Evolutionary conservation across 129 eudicot genomes (phyloP).

Genomic region (Lactuca saligna): DNA sequence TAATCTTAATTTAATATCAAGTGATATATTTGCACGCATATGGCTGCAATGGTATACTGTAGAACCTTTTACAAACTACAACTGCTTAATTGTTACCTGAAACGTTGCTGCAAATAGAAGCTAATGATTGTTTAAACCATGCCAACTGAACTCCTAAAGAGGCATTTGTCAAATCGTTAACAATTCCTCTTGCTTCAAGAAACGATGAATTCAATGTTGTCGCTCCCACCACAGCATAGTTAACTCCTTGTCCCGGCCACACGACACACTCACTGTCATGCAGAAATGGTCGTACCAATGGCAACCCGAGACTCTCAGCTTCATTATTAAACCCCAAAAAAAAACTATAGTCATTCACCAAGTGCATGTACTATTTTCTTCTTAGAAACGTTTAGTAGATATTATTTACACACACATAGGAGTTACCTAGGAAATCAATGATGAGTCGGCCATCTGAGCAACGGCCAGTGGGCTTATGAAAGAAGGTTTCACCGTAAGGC

Average conservation of each 20-base stretch:
- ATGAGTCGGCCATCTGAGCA: constrained; percentile 3
- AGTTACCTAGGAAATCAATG: constrained; percentile 15
- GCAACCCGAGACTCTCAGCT: constrained; percentile 33
- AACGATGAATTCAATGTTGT: constrained; percentile 24
- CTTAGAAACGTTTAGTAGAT: background rate
- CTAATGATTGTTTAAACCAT: constrained; percentile 35
- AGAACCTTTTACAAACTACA: background rate
- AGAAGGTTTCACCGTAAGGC: constrained; percentile 14
- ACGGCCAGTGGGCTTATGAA: constrained; percentile 15
- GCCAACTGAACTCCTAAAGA: constrained; percentile 36
- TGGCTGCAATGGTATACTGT: background rate
- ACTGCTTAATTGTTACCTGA: constrained; percentile 22
- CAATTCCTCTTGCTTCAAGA: constrained; percentile 30
- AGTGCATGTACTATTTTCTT: background rate
- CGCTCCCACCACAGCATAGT: constrained; percentile 36
- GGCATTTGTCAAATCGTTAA: constrained; percentile 19
- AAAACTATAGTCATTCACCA: background rate
- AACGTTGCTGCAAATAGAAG: constrained; percentile 21
- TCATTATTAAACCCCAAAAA: background rate
- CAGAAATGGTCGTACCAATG: constrained; percentile 33
- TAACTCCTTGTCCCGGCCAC: constrained; percentile 22
- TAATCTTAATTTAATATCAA: too few relatives aligned
- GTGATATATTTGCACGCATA: too few relatives aligned
- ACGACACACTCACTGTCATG: background rate
- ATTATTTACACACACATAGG: too few relatives aligned